Evolutionary conservation across 148 eudicot species (phyloP).

Genomic region (Nyssa sinensis): DNA sequence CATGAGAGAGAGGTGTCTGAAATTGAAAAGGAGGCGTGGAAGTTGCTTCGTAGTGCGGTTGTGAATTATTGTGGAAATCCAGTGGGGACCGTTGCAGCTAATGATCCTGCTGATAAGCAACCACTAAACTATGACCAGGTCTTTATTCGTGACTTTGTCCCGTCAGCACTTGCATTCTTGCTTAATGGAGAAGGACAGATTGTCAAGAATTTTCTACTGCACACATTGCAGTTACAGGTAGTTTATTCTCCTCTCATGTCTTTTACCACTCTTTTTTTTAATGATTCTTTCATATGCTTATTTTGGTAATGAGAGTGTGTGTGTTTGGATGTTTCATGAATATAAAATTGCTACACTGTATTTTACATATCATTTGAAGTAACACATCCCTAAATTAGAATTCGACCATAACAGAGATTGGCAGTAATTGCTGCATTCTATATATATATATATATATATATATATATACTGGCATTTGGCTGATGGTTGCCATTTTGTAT

Average conservation of each 20-base stretch:
- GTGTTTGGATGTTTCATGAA: neutral
- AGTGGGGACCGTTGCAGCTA: slow-evolving; percentile 85
- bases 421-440: too few species aligned
- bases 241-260: neutral
- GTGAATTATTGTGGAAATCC: slow-evolving; percentile 78
- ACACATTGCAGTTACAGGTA: slow-evolving; percentile 94
- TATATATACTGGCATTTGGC: too few species aligned
- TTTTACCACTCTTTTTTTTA: too few species aligned
- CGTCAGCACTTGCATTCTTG: slow-evolving; percentile 84
- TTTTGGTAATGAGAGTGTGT: neutral
- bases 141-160: slow-evolving; percentile 85
- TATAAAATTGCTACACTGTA: too few species aligned
- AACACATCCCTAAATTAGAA: too few species aligned
- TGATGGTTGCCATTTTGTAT: neutral
- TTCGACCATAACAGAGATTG: too few species aligned
- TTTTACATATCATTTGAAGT: neutral
- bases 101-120: slow-evolving; percentile 56
- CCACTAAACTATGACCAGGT: slow-evolving; percentile 81
- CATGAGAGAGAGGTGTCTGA: slow-evolving; percentile 37
- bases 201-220: slow-evolving; percentile 83
- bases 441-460: too few species aligned
- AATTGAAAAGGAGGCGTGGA: slow-evolving; percentile 82
- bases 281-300: neutral
- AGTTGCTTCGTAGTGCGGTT: slow-evolving; percentile 57
- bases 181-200: slow-evolving; percentile 84